A percentile compares a stretch with the other conserved stretches of the same genome.
Conservation (phyloP, 208 protist genomes). For the Trypanosoma caninum region DNA sequence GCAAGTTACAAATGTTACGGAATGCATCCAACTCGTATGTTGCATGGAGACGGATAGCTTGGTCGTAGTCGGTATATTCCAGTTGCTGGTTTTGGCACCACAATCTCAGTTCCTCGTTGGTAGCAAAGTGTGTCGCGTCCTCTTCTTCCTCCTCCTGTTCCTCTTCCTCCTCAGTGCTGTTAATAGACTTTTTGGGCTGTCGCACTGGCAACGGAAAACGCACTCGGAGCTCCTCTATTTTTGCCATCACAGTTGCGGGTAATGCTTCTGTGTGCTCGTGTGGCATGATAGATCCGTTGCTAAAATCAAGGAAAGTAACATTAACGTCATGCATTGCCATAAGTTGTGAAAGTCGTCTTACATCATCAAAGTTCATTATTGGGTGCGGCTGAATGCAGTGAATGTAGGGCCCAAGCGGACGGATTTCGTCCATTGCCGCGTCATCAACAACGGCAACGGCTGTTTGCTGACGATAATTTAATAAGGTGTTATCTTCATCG, state of each 20-base stretch:
- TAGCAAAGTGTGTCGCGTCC: conserved; percentile 30
- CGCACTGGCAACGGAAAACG: conserved; percentile 62
- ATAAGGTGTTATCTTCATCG: conserved; percentile 19
- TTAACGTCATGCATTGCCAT: conserved; percentile 28
- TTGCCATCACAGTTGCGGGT: conserved; percentile 34
- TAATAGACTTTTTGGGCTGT: conserved; percentile 9
- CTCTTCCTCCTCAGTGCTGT: conserved; percentile 16
- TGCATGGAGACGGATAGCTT: conserved; percentile 50
- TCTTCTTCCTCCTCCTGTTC: conserved; percentile 32
- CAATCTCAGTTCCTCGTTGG: conserved; percentile 60
- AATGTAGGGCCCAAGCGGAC: conserved; percentile 36
- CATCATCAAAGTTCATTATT: conserved; percentile 57
- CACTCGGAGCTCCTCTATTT: conserved; percentile 41
- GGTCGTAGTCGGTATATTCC: conserved; percentile 51
- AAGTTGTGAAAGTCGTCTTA: conserved; percentile 41
- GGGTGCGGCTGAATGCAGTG: conserved; percentile 47
- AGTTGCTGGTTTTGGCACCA: conserved; percentile 51
- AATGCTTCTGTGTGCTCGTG: conserved; percentile 31
- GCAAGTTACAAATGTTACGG: conserved; percentile 51
- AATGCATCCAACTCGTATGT: conserved; percentile 64
- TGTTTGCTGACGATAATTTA: conserved; percentile 23
- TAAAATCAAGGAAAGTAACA: conserved; percentile 29
- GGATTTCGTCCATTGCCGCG: conserved; percentile 27
- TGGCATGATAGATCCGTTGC: conserved; percentile 32
- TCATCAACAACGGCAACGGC: conserved; percentile 56